Evolutionary conservation across 106 monocot species (phyloP), one percentile per base, ranked within the genome.

Genomic region (Dioscorea alata): DNA sequence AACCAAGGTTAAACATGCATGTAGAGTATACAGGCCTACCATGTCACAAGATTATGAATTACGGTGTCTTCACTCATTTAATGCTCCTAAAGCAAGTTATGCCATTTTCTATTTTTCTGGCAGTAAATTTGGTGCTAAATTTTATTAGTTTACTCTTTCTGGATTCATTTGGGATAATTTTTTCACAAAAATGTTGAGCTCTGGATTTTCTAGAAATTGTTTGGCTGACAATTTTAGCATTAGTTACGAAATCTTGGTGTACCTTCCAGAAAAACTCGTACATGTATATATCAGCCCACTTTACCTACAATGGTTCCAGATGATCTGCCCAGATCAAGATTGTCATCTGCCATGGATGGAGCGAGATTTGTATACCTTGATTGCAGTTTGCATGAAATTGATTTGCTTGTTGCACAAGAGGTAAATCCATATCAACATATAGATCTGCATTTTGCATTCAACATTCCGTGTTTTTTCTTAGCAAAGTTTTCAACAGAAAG

Each of bases 291-390:
- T 18, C 69, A 73, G 49, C 70, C 70, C 14, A 73, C 65, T 4
- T 70, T 57, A 18, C 82, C 82, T 53, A 58, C 61, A 13, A 78
- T 83, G 82, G 52, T 74, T 23, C 74, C 77, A 54, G 49, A 25
- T 32, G 78, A 83, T 23, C 65, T 83, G 33, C 42, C 73, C 24
- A 59, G 10, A 21, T 78, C 77, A 42, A 83, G 35, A 18, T 68
- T 77, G 50, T 70, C 69, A 31, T 83, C 78, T 33, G 78, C 78
- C 4, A 51, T 83, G 66, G 70, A 83, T 64, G 82, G 66, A 25
- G 70, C 78, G 61, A 77, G 61, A 20, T 32, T 83, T 63, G 74
- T 65, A 35, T 83, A 83, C 66, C 73, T 83, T 83, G 82, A 83
- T 74, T 68, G 60, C 19, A 52, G 73, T 66, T 74, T 78, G 69